Evolutionary conservation across 1,284 basidiomycete species (phyloP).

Genomic region (Malassezia yamatoensis): DNA sequence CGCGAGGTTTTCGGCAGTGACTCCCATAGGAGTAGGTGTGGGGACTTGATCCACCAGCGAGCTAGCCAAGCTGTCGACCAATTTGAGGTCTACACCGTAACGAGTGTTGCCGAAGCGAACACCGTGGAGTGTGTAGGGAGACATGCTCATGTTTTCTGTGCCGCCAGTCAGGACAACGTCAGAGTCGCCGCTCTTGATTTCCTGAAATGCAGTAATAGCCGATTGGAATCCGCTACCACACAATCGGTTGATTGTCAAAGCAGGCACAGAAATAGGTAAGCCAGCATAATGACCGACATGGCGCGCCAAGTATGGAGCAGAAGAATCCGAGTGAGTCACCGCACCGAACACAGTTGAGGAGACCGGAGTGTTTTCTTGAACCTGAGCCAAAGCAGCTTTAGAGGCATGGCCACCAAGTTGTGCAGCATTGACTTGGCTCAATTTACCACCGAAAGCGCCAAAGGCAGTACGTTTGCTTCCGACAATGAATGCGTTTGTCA

Average conservation of each 20-base stretch:
- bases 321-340: constrained; percentile 37
- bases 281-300: constrained; percentile 85
- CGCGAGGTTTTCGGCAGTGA: constrained; percentile 80
- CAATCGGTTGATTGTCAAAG: constrained; percentile 60
- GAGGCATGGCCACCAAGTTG: constrained; percentile 53
- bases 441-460: constrained; percentile 54
- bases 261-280: constrained; percentile 53
- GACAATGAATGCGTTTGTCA: constrained; percentile 47
- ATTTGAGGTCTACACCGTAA: constrained; percentile 54
- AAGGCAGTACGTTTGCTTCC: constrained; percentile 53
- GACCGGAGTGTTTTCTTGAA: constrained; percentile 50
- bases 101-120: constrained; percentile 43
- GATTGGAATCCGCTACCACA: constrained; percentile 93
- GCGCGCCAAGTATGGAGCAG: constrained; percentile 86
- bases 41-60: constrained; percentile 54
- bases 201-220: constrained; percentile 82
- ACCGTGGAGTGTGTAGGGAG: constrained; percentile 55
- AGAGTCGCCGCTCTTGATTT: constrained; percentile 74
- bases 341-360: constrained; percentile 49
- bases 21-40: constrained; percentile 52
- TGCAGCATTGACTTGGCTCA: constrained; percentile 27
- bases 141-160: constrained; percentile 95
- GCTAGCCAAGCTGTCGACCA: constrained; percentile 55
- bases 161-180: constrained; percentile 83
- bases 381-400: constrained; percentile 52